These are phyloP conservation scores for Stylosanthes scabra DNA, from an alignment of 331 rosid genomes.

Conservation along the genomic window DNA sequence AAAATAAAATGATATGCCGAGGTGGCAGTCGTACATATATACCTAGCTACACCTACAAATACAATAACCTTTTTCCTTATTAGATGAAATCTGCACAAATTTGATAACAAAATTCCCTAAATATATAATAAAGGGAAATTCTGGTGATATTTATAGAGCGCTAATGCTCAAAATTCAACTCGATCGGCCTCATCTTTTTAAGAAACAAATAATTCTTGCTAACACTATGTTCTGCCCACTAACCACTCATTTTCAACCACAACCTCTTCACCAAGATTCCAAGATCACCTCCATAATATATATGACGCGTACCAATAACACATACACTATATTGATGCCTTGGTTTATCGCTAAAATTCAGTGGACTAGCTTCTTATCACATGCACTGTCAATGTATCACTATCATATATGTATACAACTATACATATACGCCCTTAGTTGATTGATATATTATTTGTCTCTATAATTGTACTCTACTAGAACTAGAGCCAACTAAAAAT, in stretches of 20 bases:
- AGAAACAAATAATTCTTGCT: not conserved
- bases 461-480: not conserved
- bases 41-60: not conserved
- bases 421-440: too few relatives aligned
- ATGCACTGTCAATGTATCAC: slow-evolving; percentile 8
- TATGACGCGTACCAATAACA: slow-evolving; percentile 34
- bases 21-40: not conserved
- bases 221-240: slow-evolving; percentile 19
- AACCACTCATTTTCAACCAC: slow-evolving; percentile 34
- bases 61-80: not conserved
- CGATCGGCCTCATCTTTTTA: slow-evolving; percentile 9
- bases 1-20: too few relatives aligned
- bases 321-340: slow-evolving; percentile 26
- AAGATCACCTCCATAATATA: not conserved
- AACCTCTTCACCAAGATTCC: not conserved
- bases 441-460: not conserved
- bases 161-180: slow-evolving; percentile 21
- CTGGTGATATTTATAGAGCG: slow-evolving; percentile 2
- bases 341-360: slow-evolving; percentile 4
- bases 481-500: not conserved
- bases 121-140: too few relatives aligned
- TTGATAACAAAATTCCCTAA: too few relatives aligned
- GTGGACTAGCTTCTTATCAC: slow-evolving; percentile 2
- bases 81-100: not conserved
- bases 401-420: not conserved